A percentile compares a stretch with the other conserved stretches of the same genome.
These are phyloP conservation scores for Retiboletus flavoniger DNA, from an alignment of 1,284 basidiomycete species.

Conservation along the genomic window DNA sequence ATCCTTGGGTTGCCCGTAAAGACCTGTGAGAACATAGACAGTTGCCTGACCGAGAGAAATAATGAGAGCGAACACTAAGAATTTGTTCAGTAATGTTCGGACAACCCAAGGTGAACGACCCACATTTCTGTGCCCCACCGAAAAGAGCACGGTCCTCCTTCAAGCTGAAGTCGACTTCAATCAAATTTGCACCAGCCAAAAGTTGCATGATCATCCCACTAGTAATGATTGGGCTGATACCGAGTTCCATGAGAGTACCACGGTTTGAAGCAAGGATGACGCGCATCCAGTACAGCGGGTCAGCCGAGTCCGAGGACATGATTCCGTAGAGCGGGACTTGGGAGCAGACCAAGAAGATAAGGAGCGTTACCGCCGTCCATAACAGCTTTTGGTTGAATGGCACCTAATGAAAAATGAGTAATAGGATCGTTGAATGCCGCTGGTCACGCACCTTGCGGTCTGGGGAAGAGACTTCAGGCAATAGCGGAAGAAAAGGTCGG, in stretches of 20 bases:
- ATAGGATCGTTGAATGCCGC: conserved; percentile 3
- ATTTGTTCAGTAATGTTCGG: neutral
- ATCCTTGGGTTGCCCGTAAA: conserved; percentile 93
- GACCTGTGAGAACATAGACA: conserved; percentile 95
- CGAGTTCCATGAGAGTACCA: conserved; percentile 98
- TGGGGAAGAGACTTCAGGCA: conserved; percentile 94
- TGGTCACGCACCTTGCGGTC: conserved; percentile 78
- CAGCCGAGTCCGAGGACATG: conserved; percentile 97
- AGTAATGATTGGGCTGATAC: conserved; percentile 96
- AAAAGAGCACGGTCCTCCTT: conserved; percentile 98
- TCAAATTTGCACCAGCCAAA: conserved; percentile 93
- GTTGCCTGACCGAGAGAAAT: conserved; percentile 97
- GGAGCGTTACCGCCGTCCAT: conserved; percentile 96
- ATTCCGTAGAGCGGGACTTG: conserved; percentile 97
- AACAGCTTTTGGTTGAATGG: conserved; percentile 95
- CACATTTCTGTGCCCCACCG: conserved; percentile 95
- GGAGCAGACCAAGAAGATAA: conserved; percentile 97
- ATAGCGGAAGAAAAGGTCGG: conserved; percentile 89
- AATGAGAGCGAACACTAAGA: conserved; percentile 89
- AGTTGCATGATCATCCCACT: conserved; percentile 99
- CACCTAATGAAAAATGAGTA: conserved; percentile 51
- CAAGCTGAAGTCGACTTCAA: conserved; percentile 95
- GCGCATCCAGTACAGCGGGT: conserved; percentile 99
- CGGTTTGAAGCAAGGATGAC: conserved; percentile 98
- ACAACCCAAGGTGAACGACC: conserved; percentile 26